Percentiles rank a stretch among this genome's conserved stretches.
phyloP scores from a whole-genome alignment of 352 stramenopile species.

The Discostella stelligera region DNA sequence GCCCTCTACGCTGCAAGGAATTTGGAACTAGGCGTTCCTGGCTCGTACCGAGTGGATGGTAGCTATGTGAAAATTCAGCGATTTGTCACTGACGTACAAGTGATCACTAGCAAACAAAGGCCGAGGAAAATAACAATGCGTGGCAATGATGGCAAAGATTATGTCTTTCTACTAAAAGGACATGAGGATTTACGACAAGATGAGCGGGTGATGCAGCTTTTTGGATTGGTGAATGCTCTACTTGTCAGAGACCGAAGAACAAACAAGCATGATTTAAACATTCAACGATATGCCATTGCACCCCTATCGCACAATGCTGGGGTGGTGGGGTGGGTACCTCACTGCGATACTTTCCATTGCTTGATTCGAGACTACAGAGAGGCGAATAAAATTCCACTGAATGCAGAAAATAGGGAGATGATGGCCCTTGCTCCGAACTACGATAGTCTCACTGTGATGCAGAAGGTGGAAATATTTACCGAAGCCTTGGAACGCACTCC shows the following conservation, averaged over 20 bases:
- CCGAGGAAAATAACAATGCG: conserved; percentile 96
- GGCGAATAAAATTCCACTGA: conserved; percentile 85
- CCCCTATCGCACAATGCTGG: conserved; percentile 97
- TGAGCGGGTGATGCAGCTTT: conserved; percentile 99
- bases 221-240: conserved; percentile 98
- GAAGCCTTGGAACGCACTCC: conserved; percentile 89
- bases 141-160: conserved; percentile 95
- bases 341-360: conserved; percentile 97
- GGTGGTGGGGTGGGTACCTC: conserved; percentile 96
- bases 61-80: conserved; percentile 87
- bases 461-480: conserved; percentile 98
- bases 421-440: conserved; percentile 95
- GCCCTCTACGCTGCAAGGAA: conserved; percentile 89
- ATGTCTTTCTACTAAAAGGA: conserved; percentile 99
- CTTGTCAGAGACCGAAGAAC: conserved; percentile 94
- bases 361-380: conserved; percentile 89
- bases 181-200: conserved; percentile 99
- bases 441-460: conserved; percentile 92
- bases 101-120: conserved; percentile 98
- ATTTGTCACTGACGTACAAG: conserved; percentile 91
- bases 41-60: conserved; percentile 88
- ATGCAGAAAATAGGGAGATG: conserved; percentile 96
- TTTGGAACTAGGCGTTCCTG: conserved; percentile 94
- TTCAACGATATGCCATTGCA: conserved; percentile 96
- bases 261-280: conserved; percentile 95